Evolutionary conservation across 78 protist species (phyloP).

Genomic region (Chrysochromulina parva): DNA sequence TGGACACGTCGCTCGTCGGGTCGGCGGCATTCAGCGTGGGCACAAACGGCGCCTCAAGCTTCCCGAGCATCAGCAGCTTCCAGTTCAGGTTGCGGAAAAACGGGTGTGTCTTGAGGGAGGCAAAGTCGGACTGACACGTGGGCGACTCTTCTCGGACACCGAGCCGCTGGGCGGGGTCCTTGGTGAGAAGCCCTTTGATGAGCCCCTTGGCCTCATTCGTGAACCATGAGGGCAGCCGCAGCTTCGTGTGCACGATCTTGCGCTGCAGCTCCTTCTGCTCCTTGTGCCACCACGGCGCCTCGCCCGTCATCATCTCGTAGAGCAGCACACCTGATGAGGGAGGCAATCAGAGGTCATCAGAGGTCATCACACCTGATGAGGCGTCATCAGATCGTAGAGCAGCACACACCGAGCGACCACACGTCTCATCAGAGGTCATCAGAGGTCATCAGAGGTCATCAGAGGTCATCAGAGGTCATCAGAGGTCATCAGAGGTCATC

Average conservation of each 20-base stretch:
- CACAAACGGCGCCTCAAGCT: neutral
- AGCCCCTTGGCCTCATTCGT: neutral
- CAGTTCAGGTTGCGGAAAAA: slow-evolving; percentile 2
- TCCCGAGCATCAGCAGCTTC: neutral
- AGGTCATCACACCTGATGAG: too few relatives aligned
- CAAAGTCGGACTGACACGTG: too few relatives aligned
- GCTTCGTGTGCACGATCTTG: neutral
- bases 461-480: too few relatives aligned
- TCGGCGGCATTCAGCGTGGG: neutral
- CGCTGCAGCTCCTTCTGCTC: neutral
- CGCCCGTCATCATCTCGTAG: neutral
- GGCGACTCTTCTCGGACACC: too few relatives aligned
- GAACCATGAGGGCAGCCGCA: neutral
- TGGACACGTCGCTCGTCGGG: neutral
- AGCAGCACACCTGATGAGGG: neutral
- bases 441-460: too few relatives aligned
- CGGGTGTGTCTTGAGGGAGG: neutral
- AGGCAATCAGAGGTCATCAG: too few relatives aligned
- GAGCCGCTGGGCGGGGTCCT: too few relatives aligned
- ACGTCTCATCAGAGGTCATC: too few relatives aligned
- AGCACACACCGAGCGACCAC: too few relatives aligned
- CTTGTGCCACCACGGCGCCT: neutral
- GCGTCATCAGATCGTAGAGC: too few relatives aligned
- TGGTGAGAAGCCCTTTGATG: too few relatives aligned
- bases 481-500: too few relatives aligned